Conservation (phyloP, 2,329 filamentous ascomycete species). For the Microsporum audouinii region DNA sequence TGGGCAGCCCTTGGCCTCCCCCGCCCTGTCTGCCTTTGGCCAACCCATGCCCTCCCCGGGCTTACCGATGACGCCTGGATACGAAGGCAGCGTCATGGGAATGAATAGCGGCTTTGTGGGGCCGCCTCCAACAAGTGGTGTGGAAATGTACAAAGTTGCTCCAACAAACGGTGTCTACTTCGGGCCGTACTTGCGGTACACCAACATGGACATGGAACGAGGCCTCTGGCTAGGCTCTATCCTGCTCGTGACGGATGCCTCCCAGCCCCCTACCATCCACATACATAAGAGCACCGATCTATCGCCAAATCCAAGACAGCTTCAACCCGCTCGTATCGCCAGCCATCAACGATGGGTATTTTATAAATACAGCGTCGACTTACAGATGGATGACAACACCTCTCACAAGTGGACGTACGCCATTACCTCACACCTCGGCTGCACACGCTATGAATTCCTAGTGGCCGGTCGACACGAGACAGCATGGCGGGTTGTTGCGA, state of each 20-base stretch:
- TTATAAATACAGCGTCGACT: conserved; percentile 83
- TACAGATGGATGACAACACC: conserved; percentile 71
- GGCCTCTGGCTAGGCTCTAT: conserved; percentile 90
- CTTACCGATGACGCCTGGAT: conserved; percentile 70
- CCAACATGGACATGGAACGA: conserved; percentile 90
- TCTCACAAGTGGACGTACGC: conserved; percentile 93
- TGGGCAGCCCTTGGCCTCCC: conserved; percentile 57
- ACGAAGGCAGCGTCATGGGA: conserved; percentile 75
- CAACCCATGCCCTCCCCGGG: conserved; percentile 67
- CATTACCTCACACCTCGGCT: conserved; percentile 90
- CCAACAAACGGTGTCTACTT: conserved; percentile 98
- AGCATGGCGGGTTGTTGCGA: conserved; percentile 90
- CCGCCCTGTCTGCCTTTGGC: conserved; percentile 49
- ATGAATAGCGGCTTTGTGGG: conserved; percentile 77
- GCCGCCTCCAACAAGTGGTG: conserved; percentile 75
- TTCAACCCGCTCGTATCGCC: conserved; percentile 70
- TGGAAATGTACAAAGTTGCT: conserved; percentile 86
- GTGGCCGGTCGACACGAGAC: conserved; percentile 83
- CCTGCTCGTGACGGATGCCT: conserved; percentile 78
- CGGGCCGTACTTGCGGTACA: conserved; percentile 87
- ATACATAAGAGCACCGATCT: conserved; percentile 82
- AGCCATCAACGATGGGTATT: conserved; percentile 92
- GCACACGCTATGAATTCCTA: conserved; percentile 95
- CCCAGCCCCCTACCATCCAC: conserved; percentile 90
- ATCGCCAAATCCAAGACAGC: conserved; percentile 80